phyloP scores from a whole-genome alignment of 768 basidiomycete genomes.

The Tylopilus plumbeoviolaceoides region DNA sequence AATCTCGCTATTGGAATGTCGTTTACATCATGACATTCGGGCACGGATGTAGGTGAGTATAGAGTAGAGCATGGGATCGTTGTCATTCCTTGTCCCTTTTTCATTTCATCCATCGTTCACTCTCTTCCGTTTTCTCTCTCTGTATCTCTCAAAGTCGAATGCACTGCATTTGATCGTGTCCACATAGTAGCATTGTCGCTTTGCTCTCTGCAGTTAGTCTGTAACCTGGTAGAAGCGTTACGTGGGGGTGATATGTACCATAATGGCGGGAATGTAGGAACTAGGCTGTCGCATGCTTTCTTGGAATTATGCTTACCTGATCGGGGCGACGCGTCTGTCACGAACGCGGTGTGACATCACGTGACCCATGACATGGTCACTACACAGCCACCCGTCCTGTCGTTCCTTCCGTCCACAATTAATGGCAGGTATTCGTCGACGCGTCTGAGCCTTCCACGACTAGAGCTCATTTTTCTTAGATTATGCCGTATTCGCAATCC shows the following conservation, averaged over 20 bases:
- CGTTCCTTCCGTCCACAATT: no score
- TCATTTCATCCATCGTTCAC: background rate
- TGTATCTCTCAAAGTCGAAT: constrained; percentile 20
- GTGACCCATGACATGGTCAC: constrained; percentile 17
- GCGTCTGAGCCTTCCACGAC: background rate
- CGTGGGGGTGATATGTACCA: constrained; percentile 20
- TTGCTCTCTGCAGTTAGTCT: constrained; percentile 21
- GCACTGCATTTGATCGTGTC: constrained; percentile 4
- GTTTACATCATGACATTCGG: constrained; percentile 5
- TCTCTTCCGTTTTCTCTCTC: background rate
- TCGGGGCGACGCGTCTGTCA: constrained; percentile 24
- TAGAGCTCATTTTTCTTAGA: constrained; percentile 39
- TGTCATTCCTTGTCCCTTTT: constrained; percentile 7
- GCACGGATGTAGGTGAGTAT: constrained; percentile 4
- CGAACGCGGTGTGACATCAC: constrained; percentile 28
- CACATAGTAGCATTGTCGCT: constrained; percentile 15
- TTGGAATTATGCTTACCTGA: constrained; percentile 8
- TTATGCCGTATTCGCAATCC: constrained; percentile 67
- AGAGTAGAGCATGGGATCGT: constrained; percentile 12
- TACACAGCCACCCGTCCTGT: constrained; percentile 16
- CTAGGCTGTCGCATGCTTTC: constrained; percentile 14
- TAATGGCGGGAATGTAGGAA: constrained; percentile 17
- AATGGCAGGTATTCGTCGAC: constrained; percentile 21
- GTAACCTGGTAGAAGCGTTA: constrained; percentile 13
- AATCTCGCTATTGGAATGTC: constrained; percentile 2